Evolutionary conservation across 352 stramenopile genomes (phyloP), one percentile per base, ranked within the genome.

Genomic region (Saprolegnia parasitica): DNA sequence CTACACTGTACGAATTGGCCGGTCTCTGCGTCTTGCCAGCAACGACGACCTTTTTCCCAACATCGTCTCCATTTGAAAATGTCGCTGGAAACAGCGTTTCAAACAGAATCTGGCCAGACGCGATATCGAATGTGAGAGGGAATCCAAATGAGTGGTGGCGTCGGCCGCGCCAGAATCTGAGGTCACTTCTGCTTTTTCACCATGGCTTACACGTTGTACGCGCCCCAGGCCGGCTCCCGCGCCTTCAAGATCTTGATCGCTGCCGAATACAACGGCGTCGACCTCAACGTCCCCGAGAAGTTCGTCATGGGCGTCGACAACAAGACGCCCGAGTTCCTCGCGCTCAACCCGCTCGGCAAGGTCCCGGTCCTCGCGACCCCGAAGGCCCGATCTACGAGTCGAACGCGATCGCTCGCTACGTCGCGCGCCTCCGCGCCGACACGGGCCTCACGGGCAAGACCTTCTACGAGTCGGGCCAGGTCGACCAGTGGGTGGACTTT

Each of bases 401-500:
- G 67, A 96, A 96, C 68, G 92, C 94, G 52, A 98, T 98, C 72
- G 91, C 93, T 39, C 81, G 88, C 29, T 98, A 97, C 77, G 76
- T 98, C 4, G 91, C 91, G 32, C 80, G 88, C 46, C 76, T 98
- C n/a, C 86, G 91, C 42, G 49, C 67, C 23, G 93, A 98, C 81
- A 90, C 80, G 13, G 82, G 88, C 55, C 81, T 98, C 50, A 83
- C 90, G 60, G 96, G 95, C 65, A 79, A 79, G 68, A 91, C 83
- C 29, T 96, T 96, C 71, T 96, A 97, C 76, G 87, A 97, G 73
- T 88, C 93, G 57, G 91, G 77, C 52, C 83, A 96, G 77, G 83
- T 98, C 39, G 89, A 98, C 74, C 72, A 81, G 23, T 98, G 95
- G 95, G 85, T 98, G n/a, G 95, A 98, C 74, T 98, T 96, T 76